A percentile compares a stretch with the other conserved stretches of the same genome.
These are phyloP conservation scores for Phytophthora rubi DNA, from an alignment of 352 stramenopile species.

Conservation along the genomic window DNA sequence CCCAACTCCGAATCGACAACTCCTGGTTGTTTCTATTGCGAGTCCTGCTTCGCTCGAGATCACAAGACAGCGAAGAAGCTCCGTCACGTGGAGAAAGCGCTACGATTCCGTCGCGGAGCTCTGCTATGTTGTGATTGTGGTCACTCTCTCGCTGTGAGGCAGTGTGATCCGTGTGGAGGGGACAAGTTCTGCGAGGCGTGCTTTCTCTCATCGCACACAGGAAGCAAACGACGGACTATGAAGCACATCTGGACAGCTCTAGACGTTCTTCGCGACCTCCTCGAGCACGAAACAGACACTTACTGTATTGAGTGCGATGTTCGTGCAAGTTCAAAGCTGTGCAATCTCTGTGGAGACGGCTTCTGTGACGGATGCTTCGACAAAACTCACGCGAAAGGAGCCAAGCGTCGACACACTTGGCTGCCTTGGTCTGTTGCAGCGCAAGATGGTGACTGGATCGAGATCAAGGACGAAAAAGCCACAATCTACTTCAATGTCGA, in stretches of 20 bases:
- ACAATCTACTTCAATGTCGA: slow-evolving; percentile 80
- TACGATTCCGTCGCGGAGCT: slow-evolving; percentile 63
- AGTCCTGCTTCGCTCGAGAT: slow-evolving; percentile 53
- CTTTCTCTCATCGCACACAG: slow-evolving; percentile 47
- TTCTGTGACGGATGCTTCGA: slow-evolving; percentile 75
- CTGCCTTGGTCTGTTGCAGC: slow-evolving; percentile 59
- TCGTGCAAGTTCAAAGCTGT: slow-evolving; percentile 47
- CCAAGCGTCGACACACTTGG: slow-evolving; percentile 69
- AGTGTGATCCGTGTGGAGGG: slow-evolving; percentile 62
- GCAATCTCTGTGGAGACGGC: slow-evolving; percentile 81
- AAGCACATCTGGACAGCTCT: slow-evolving; percentile 48
- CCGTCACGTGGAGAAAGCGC: slow-evolving; percentile 45
- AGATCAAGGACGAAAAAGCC: slow-evolving; percentile 64
- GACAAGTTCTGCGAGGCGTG: slow-evolving; percentile 68
- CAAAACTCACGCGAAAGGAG: slow-evolving; percentile 57
- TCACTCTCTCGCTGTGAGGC: slow-evolving; percentile 40
- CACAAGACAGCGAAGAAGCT: slow-evolving; percentile 58
- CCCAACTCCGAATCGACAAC: background rate
- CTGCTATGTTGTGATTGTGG: slow-evolving; percentile 66
- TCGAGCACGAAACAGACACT: slow-evolving; percentile 53
- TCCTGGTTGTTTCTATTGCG: slow-evolving; percentile 66
- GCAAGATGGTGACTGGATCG: slow-evolving; percentile 72
- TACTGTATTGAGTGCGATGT: slow-evolving; percentile 82
- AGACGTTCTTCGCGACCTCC: slow-evolving; percentile 64
- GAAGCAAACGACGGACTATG: slow-evolving; percentile 30